Evolutionary conservation across 306 rosid species (phyloP).

Genomic region (Vigna mungo): DNA sequence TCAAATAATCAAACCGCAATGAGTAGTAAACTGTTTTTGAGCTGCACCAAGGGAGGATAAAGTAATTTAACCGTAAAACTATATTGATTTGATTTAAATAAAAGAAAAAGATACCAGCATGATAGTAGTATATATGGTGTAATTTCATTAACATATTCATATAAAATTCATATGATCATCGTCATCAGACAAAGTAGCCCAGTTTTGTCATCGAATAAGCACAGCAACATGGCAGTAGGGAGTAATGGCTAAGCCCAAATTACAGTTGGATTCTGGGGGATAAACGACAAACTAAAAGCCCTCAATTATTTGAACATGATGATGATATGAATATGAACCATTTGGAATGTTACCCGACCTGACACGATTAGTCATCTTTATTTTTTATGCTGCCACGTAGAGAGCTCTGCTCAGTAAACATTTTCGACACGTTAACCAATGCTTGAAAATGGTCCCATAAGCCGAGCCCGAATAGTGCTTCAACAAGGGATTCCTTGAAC

Average conservation of each 20-base stretch:
- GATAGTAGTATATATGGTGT: neutral
- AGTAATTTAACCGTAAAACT: neutral
- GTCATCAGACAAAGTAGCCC: slow-evolving; percentile 37
- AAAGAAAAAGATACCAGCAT: neutral
- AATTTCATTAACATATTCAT: slow-evolving; percentile 7
- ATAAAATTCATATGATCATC: slow-evolving; percentile 2
- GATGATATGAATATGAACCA: slow-evolving; percentile 23
- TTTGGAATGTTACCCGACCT: slow-evolving; percentile 25
- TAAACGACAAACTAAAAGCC: slow-evolving; percentile 38
- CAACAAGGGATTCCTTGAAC: slow-evolving; percentile 85
- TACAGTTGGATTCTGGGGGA: neutral
- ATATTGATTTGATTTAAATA: neutral
- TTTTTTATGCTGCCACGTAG: slow-evolving; percentile 40
- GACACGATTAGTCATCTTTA: slow-evolving; percentile 50
- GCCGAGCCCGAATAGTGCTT: slow-evolving; percentile 78
- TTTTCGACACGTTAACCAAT: slow-evolving; percentile 74
- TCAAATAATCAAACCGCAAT: neutral
- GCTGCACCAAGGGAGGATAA: neutral
- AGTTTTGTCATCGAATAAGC: slow-evolving; percentile 3
- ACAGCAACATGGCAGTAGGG: neutral
- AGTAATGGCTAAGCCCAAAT: slow-evolving; percentile 19
- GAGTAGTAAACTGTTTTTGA: neutral
- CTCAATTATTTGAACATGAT: slow-evolving; percentile 33
- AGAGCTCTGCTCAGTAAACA: slow-evolving; percentile 68
- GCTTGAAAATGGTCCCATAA: slow-evolving; percentile 93